Evolutionary conservation across 2,329 filamentous ascomycete genomes (phyloP), one percentile per base, ranked within the genome.

Genomic region (Sarocladium oryzae): DNA sequence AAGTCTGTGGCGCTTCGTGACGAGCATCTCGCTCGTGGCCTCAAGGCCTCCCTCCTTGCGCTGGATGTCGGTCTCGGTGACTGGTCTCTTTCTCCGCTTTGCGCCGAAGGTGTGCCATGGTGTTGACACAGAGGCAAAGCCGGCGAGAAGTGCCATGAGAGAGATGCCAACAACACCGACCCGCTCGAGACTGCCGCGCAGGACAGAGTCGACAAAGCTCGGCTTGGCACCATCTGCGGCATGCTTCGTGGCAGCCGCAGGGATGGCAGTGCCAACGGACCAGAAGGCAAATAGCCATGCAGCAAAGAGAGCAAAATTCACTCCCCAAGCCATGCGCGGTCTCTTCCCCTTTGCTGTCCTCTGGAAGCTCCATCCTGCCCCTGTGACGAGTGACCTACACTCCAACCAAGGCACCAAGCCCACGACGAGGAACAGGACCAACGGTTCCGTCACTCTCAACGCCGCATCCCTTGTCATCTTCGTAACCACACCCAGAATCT

Each of bases 121-220:
- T 1, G 87, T 86, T 21, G 87, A 91, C 30, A 95, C 86, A n/a
- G 88, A 88, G 5, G 89, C 89, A 60, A 95, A 95, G 0, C 89
- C 89, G 6, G 89, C 89, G n/a, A 95, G 73, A 13, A 91, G 77
- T 15, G 89, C 89, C 88, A 95, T 95, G 50, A 93, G 70, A 45
- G 86, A 84, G 52, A 93, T 89, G 3, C 89, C 89, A 55, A 95
- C 89, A 36, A 95, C 85, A 11, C 89, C 89, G 23, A 95, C 83
- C 40, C 89, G 69, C 63, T 84, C 81, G 32, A 85, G 69, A 56
- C 80, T 84, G 8, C 76, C 81, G 38, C 76, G 69, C 4, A 49
- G 46, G 15, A 36, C 23, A 6, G 58, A 61, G 50, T 67, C 65
- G 37, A 70, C 63, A 13, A 69, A 59, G 18, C 58, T 63, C 51